phyloP scores from a whole-genome alignment of 352 stramenopile species.

The Phytopythium kandeliae region DNA sequence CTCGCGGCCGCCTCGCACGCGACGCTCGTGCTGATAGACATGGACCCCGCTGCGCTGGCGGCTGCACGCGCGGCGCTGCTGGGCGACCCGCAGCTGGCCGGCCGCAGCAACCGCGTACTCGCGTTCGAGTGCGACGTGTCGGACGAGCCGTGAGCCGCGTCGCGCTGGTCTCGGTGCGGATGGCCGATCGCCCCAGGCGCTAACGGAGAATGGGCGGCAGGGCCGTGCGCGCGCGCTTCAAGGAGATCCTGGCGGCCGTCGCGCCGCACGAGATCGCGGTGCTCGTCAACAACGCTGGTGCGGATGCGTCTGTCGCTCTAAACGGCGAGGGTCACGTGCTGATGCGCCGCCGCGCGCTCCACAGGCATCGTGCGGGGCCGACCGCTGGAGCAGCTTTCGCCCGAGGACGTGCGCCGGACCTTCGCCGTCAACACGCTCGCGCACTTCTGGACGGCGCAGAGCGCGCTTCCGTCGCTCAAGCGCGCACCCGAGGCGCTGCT shows the following conservation, averaged over 20 bases:
- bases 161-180: too few species aligned
- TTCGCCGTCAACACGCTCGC: conserved; percentile 60
- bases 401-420: conserved; percentile 38
- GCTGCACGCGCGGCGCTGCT: background rate
- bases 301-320: too few species aligned
- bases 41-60: conserved; percentile 41
- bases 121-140: conserved; percentile 59
- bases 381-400: conserved; percentile 30
- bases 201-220: conserved; percentile 10
- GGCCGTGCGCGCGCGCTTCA: conserved; percentile 24
- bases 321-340: background rate
- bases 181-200: background rate
- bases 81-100: background rate
- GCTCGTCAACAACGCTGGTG: conserved; percentile 59
- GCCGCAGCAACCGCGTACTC: conserved; percentile 16
- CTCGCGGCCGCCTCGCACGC: conserved; percentile 14
- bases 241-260: conserved; percentile 18
- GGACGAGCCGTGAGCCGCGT: conserved; percentile 33
- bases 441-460: conserved; percentile 71
- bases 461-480: conserved; percentile 61
- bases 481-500: conserved; percentile 37
- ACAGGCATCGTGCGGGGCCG: conserved; percentile 40
- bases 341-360: background rate
- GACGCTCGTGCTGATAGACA: conserved; percentile 59
- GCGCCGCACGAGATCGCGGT: conserved; percentile 41